phyloP scores from a whole-genome alignment of 768 basidiomycete genomes.

The Candolleomyces efflorescens region DNA sequence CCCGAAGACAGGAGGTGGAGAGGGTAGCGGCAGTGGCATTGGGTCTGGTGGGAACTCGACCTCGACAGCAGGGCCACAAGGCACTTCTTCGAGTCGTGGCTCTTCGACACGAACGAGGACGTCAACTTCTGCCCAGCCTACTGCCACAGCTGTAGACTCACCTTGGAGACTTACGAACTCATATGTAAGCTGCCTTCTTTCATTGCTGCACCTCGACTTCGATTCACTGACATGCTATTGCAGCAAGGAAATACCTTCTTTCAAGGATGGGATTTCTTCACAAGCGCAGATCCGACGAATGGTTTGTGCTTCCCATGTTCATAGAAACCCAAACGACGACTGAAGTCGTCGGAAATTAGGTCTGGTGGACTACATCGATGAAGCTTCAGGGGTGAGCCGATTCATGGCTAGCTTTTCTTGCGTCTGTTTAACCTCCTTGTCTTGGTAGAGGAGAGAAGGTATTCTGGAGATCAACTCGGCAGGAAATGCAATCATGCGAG shows the following conservation, averaged over 20 bases:
- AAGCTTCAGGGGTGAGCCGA: conserved; percentile 53
- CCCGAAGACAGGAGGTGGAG: conserved; percentile 10
- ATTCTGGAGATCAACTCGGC: conserved; percentile 62
- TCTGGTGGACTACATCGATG: conserved; percentile 61
- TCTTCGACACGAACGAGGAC: conserved; percentile 15
- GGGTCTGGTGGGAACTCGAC: conserved; percentile 3
- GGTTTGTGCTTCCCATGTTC: conserved; percentile 33
- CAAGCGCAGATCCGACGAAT: conserved; percentile 68
- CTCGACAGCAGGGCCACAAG: background rate
- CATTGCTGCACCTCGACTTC: background rate
- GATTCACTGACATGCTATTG: background rate
- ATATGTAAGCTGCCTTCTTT: conserved; percentile 40
- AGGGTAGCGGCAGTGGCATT: conserved; percentile 14
- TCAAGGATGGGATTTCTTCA: conserved; percentile 75
- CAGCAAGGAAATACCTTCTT: conserved; percentile 75
- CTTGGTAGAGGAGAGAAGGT: conserved; percentile 44
- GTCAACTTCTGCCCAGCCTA: conserved; percentile 15
- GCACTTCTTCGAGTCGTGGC: conserved; percentile 12
- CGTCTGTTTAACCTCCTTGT: conserved; percentile 1
- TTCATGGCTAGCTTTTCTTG: background rate
- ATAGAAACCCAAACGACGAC: conserved; percentile 3
- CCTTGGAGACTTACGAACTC: conserved; percentile 57
- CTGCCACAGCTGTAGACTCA: conserved; percentile 32
- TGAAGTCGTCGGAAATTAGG: conserved; percentile 16
- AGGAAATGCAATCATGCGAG: conserved; percentile 82